Evolutionary conservation across 768 basidiomycete genomes (phyloP).

Genomic region (Amyloporia xantha): DNA sequence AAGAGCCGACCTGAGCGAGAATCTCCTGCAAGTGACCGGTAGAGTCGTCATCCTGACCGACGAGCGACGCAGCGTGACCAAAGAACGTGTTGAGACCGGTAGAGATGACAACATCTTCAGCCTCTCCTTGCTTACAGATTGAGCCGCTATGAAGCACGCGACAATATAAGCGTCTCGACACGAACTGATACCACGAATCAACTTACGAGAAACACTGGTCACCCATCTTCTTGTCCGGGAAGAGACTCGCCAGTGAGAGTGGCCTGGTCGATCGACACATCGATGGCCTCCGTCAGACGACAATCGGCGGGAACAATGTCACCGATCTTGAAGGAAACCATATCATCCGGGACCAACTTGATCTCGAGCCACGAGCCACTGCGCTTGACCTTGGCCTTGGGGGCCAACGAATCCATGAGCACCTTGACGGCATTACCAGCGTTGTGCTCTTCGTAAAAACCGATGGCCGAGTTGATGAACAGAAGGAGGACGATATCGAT

Average conservation of each 20-base stretch:
- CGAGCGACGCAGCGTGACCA: too few relatives aligned
- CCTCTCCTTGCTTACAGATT: constrained; percentile 98
- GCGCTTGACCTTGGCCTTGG: constrained; percentile 93
- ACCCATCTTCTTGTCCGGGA: constrained; percentile 80
- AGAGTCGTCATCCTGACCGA: too few relatives aligned
- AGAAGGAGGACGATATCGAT: constrained; percentile 91
- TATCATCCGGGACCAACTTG: constrained; percentile 92
- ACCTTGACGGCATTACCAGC: too few relatives aligned
- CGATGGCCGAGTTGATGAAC: constrained; percentile 92
- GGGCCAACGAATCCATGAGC: too few relatives aligned
- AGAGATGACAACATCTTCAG: constrained; percentile 97
- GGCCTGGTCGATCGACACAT: too few relatives aligned
- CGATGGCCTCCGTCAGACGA: constrained; percentile 93
- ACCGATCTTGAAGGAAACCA: constrained; percentile 97
- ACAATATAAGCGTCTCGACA: constrained; percentile 3
- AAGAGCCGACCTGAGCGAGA: constrained; percentile 94
- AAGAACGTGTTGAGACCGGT: too few relatives aligned
- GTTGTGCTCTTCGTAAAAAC: constrained; percentile 94
- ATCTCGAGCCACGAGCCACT: constrained; percentile 84
- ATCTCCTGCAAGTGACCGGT: constrained; percentile 99
- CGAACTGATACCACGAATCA: constrained; percentile 56
- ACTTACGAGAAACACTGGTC: constrained; percentile 98
- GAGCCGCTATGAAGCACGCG: constrained; percentile 65
- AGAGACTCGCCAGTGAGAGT: constrained; percentile 97
- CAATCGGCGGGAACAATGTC: constrained; percentile 97